A percentile compares a stretch with the other conserved stretches of the same genome.
These are phyloP conservation scores for Penicillium vulpinum DNA, from an alignment of 2,329 filamentous ascomycete genomes.

Conservation along the genomic window DNA sequence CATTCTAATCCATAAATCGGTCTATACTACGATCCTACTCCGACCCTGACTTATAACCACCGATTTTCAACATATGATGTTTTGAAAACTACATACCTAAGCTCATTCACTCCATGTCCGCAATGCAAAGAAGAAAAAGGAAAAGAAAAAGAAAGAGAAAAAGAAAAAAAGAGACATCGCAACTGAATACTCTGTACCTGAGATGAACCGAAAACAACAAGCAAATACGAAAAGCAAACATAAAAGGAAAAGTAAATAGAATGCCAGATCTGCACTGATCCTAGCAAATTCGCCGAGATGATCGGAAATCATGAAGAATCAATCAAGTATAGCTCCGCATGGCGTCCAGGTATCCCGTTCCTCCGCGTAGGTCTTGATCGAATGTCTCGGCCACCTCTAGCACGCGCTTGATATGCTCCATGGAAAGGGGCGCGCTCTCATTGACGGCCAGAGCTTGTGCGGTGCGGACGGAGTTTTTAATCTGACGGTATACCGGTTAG, in stretches of 20 bases:
- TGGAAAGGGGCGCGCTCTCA: slow-evolving; percentile 68
- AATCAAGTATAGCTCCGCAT: slow-evolving; percentile 70
- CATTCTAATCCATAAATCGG: background rate
- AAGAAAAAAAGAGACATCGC: background rate
- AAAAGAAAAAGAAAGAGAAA: too few species aligned
- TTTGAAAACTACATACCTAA: background rate
- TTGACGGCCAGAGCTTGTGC: slow-evolving; percentile 80
- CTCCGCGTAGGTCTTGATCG: slow-evolving; percentile 78
- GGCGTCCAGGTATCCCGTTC: slow-evolving; percentile 75
- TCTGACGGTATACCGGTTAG: slow-evolving; percentile 51
- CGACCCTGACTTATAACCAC: background rate
- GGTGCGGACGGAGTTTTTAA: slow-evolving; percentile 84
- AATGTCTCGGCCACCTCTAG: slow-evolving; percentile 83
- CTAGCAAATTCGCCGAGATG: slow-evolving; percentile 2
- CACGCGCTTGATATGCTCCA: slow-evolving; percentile 78
- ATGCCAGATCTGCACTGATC: background rate
- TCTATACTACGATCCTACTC: background rate
- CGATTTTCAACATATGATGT: background rate
- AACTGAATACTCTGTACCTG: background rate
- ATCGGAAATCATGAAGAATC: background rate
- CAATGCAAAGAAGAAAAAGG: background rate
- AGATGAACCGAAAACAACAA: background rate
- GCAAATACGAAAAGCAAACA: background rate
- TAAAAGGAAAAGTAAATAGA: background rate
- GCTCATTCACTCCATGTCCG: background rate